Conservation (phyloP, 2,329 filamentous ascomycete genomes). For the Huntiella decipiens region DNA sequence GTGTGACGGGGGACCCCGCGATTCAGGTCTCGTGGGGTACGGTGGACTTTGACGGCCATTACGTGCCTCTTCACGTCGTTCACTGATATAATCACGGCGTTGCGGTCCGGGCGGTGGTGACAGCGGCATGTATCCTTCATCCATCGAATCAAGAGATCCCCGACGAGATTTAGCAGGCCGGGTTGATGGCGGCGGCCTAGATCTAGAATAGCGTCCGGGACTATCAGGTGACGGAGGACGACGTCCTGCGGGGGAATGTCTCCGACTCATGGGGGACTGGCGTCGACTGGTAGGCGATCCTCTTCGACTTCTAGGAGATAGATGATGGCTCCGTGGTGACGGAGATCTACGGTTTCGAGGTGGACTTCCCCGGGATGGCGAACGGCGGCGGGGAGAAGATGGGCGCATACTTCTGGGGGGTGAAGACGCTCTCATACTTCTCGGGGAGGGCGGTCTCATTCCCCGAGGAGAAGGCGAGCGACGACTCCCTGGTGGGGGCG, state of each 20-base stretch:
- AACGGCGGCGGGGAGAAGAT: neutral
- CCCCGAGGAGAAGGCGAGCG: neutral
- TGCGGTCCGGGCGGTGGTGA: neutral
- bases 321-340: neutral
- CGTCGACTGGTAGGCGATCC: too few relatives aligned
- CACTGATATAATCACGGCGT: constrained; percentile 4
- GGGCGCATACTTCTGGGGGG: neutral
- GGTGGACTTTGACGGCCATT: neutral
- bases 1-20: neutral
- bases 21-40: constrained; percentile 2
- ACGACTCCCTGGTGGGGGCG: neutral
- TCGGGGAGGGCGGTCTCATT: neutral
- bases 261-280: too few relatives aligned
- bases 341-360: neutral
- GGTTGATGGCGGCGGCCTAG: neutral
- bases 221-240: neutral
- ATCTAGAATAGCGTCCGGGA: neutral
- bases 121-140: neutral
- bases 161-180: constrained; percentile 2
- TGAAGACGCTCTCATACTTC: neutral
- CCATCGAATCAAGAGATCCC: constrained; percentile 8
- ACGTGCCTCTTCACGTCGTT: constrained; percentile 5
- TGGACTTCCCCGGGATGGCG: neutral
- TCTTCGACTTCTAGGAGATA: neutral
- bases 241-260: neutral